Conservation (phyloP, 1,139 yeast species). For the Kodamaea arcana region DNA sequence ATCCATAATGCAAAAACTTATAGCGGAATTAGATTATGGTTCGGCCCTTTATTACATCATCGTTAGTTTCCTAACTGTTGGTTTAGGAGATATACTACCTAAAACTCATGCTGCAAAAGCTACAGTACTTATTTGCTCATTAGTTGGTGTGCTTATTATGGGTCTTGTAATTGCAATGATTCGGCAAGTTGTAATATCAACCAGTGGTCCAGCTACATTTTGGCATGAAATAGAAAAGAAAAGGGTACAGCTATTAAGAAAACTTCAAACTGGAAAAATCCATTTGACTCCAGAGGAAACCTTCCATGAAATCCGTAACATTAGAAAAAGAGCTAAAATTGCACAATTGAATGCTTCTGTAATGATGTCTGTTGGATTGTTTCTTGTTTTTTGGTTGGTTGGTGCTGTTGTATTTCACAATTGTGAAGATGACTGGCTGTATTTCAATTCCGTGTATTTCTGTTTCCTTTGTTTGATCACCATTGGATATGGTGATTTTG, state of each 20-base stretch:
- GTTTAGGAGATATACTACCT: constrained; percentile 73
- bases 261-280: constrained; percentile 15
- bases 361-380: constrained; percentile 38
- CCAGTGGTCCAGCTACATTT: constrained; percentile 58
- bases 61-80: constrained; percentile 72
- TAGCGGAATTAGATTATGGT: constrained; percentile 45
- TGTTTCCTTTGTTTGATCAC: constrained; percentile 72
- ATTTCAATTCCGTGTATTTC: constrained; percentile 66
- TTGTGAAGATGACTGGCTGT: constrained; percentile 61
- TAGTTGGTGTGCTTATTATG: constrained; percentile 64
- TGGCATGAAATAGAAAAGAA: constrained; percentile 56
- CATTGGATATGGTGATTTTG: constrained; percentile 79
- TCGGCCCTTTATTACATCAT: constrained; percentile 65
- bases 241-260: constrained; percentile 16
- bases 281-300: constrained; percentile 35
- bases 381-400: constrained; percentile 59
- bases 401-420: constrained; percentile 64
- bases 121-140: constrained; percentile 56
- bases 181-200: constrained; percentile 55
- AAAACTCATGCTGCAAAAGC: constrained; percentile 48
- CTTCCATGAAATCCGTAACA: constrained; percentile 50
- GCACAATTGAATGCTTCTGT: constrained; percentile 33
- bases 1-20: constrained; percentile 35
- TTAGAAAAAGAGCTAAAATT: constrained; percentile 36
- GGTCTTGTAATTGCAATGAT: constrained; percentile 73